Conservation (phyloP, 2,329 filamentous ascomycete species). For the Bipolaris zeicola region DNA sequence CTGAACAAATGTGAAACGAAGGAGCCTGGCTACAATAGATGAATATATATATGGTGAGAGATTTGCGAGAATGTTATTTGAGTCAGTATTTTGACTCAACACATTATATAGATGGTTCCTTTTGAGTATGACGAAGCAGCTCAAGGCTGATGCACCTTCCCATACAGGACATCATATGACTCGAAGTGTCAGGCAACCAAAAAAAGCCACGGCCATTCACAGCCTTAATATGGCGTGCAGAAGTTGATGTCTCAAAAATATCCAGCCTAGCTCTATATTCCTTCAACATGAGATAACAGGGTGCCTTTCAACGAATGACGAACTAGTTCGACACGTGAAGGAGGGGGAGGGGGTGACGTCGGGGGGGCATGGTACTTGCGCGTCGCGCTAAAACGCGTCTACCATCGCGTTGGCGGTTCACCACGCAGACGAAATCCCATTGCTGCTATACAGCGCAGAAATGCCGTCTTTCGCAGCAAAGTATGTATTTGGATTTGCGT, state of each 20-base stretch:
- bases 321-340: background rate
- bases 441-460: constrained; percentile 11
- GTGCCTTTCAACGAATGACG: background rate
- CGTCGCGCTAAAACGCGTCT: constrained; percentile 35
- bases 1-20: background rate
- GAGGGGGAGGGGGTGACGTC: constrained; percentile 15
- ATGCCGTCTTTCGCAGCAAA: constrained; percentile 35
- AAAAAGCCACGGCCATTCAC: background rate
- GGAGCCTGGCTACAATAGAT: background rate
- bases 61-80: background rate
- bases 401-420: constrained; percentile 16
- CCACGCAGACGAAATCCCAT: constrained; percentile 10
- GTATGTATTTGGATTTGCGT: constrained; percentile 21
- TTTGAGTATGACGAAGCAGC: background rate
- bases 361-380: constrained; percentile 18
- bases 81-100: constrained; percentile 6
- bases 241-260: too few relatives aligned
- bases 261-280: background rate
- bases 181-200: constrained; percentile 4
- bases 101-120: background rate
- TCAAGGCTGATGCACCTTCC: constrained; percentile 13
- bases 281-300: background rate
- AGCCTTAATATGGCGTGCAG: background rate
- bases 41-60: background rate
- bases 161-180: constrained; percentile 6